Evolutionary conservation across 768 basidiomycete species (phyloP).

Genomic region (Paxillus involutus): DNA sequence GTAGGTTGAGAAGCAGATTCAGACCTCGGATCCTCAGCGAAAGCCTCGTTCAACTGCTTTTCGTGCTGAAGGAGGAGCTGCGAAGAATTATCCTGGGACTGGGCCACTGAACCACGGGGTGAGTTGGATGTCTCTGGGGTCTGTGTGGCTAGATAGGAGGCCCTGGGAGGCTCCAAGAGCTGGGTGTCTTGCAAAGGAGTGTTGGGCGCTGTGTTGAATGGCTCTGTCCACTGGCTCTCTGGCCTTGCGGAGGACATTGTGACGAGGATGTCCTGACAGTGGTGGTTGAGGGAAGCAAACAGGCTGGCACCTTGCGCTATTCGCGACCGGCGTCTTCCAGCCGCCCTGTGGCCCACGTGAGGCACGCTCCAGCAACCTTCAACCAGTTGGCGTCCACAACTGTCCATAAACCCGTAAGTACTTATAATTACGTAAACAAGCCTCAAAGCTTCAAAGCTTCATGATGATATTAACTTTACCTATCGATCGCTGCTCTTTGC

Average conservation of each 20-base stretch:
- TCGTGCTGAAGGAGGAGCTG: constrained; percentile 23
- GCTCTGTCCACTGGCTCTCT: constrained; percentile 15
- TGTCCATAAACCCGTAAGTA: no score
- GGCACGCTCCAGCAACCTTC: no score
- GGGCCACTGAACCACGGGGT: constrained; percentile 19
- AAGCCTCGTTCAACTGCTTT: constrained; percentile 13
- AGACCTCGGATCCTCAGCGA: neutral
- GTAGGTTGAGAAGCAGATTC: neutral
- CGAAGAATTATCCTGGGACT: constrained; percentile 22
- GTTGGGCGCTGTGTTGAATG: constrained; percentile 6
- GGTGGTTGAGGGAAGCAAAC: neutral
- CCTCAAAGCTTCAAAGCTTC: no score
- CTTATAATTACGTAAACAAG: no score
- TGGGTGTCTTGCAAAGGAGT: constrained; percentile 7
- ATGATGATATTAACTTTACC: no score
- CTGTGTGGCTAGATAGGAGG: constrained; percentile 23
- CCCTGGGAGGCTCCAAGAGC: constrained; percentile 19
- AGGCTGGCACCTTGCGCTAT: no score
- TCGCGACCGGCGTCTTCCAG: no score
- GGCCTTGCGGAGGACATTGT: constrained; percentile 17
- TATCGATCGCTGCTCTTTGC: no score
- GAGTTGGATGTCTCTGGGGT: constrained; percentile 16
- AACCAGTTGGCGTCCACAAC: no score
- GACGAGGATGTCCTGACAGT: neutral
- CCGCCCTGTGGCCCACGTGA: no score